These are phyloP conservation scores for Aspergillus hortae DNA, from an alignment of 2,329 filamentous ascomycete species.

Conservation along the genomic window DNA sequence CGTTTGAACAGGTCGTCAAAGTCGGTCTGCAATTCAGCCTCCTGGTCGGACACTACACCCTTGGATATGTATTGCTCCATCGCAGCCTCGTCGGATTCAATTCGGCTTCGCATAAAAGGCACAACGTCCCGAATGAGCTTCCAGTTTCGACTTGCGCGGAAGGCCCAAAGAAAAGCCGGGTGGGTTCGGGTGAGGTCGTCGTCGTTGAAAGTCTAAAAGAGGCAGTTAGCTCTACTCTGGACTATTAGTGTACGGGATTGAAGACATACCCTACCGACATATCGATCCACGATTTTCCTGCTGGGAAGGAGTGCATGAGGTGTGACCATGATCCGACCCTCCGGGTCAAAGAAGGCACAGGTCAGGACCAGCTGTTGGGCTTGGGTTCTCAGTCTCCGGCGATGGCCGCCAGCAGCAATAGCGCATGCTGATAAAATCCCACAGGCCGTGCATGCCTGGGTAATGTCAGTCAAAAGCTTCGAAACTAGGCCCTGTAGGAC, in stretches of 20 bases:
- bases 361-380: constrained; percentile 58
- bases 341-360: constrained; percentile 43
- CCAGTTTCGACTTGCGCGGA: constrained; percentile 78
- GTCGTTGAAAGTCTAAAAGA: constrained; percentile 52
- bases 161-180: constrained; percentile 83
- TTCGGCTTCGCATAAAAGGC: constrained; percentile 67
- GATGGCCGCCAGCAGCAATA: constrained; percentile 52
- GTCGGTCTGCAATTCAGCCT: constrained; percentile 59
- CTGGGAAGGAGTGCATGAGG: constrained; percentile 42
- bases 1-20: constrained; percentile 78
- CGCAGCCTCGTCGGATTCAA: constrained; percentile 51
- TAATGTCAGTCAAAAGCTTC: constrained; percentile 8
- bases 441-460: constrained; percentile 60
- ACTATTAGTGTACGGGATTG: no score
- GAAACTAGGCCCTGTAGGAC: constrained; percentile 19
- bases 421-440: constrained; percentile 56
- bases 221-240: constrained; percentile 13
- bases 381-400: constrained; percentile 53
- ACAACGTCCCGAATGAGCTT: constrained; percentile 63
- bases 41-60: constrained; percentile 26
- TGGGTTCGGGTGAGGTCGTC: constrained; percentile 75
- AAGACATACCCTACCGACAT: constrained; percentile 58
- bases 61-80: constrained; percentile 49
- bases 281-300: constrained; percentile 73
- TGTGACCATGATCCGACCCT: constrained; percentile 45